Conservation (phyloP, 768 basidiomycete species). For the Pulveroboletus sp. region DNA sequence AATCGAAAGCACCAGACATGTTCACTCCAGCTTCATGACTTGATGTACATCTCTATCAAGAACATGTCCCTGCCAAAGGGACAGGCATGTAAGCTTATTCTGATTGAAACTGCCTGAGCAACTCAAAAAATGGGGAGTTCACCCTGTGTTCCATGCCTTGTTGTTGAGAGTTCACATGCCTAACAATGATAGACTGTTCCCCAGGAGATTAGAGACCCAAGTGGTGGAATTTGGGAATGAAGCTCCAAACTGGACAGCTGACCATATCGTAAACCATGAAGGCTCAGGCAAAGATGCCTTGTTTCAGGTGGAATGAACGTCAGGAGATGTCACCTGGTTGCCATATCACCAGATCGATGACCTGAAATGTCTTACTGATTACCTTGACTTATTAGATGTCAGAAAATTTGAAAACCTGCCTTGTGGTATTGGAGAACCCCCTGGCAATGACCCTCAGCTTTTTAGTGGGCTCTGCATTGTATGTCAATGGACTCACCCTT, state of each 20-base stretch:
- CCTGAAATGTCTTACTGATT: not conserved
- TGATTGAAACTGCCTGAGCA: constrained; percentile 26
- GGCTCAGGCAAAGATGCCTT: not conserved
- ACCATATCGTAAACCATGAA: not conserved
- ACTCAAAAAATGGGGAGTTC: constrained; percentile 22
- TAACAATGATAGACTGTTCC: constrained; percentile 27
- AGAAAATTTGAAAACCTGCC: not conserved
- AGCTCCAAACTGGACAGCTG: not conserved
- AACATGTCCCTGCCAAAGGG: not conserved
- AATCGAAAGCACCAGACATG: constrained; percentile 18
- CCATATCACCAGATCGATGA: not conserved
- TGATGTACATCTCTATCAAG: not conserved
- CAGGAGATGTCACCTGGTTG: not conserved
- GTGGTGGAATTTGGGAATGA: constrained; percentile 10
- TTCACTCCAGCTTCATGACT: not conserved
- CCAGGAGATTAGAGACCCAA: constrained; percentile 16
- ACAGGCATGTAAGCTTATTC: not conserved
- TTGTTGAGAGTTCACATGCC: constrained; percentile 22
- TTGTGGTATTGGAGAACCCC: not conserved
- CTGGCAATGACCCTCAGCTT: not conserved
- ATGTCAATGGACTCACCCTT: too few relatives aligned
- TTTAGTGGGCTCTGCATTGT: too few relatives aligned
- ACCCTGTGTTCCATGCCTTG: constrained; percentile 33
- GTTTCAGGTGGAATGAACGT: not conserved
- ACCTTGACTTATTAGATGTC: not conserved